Base-by-base conservation (phyloP, 306 rosid species). In the Quercus bicolor region DNA sequence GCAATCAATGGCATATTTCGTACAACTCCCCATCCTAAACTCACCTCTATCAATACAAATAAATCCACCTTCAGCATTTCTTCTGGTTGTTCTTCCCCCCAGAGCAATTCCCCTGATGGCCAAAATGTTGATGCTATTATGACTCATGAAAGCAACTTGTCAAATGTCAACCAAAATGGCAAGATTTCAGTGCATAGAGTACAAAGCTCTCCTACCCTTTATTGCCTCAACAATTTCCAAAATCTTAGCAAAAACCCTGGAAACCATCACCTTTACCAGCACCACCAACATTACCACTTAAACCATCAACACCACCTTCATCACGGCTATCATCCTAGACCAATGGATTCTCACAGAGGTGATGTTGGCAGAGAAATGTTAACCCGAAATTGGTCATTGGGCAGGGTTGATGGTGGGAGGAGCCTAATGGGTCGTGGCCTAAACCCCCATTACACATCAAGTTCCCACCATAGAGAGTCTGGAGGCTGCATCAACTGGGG, bases 61-160 rank as follows among this genome's bases (percentile, higher is more conserved):
- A 72, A 60, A 68, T 72, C 76, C 9, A 53, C 78, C 10, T 31
- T 56, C 56, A 59, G 69, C 51, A 56, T 72, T 1, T 75, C 75
- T 9, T 94, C 98, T 1, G 84, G 88, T 0, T 87, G 93, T 80
- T 89, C 97, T 20, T 91, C 97, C 0, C 98, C 98, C 0, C 86
- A 77, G 53, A 87, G 90, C n/a, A 79, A 5, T 37, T 94, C 97
- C 18, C 97, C 97, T 0, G 97, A 91, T 3, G 82, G 71, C 40
- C 87, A 81, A 1, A 33, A 74, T 3, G 26, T 45, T 5, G 91
- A 79, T 21, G 5, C 66, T 7, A 15, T 53, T 7, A 1, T 70
- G n/a, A 55, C 8, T 18, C 70, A 72, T 9, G 91, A 81, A 11
- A 33, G 83, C 14, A 20, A 37, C 34, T 55, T 82, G 5, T 77